Percentiles rank a stretch among this genome's conserved stretches.
Evolutionary conservation across 108 stramenopile genomes (phyloP).

Genomic region (Poteriospumella lacustris): DNA sequence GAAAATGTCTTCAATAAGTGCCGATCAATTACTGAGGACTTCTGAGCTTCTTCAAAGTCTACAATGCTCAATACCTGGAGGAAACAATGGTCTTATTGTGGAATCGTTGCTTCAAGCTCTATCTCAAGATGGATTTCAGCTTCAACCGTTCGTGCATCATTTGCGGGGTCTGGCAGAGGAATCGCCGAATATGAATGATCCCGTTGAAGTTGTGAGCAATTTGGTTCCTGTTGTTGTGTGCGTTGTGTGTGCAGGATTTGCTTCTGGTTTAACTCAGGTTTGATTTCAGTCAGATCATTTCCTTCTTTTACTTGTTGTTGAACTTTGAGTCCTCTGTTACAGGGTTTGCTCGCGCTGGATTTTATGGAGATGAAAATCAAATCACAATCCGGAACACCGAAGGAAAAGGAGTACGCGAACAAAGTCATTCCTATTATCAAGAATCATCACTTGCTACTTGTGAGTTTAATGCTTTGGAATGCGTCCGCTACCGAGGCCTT

Average conservation of each 20-base stretch:
- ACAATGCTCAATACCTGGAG: too few species aligned
- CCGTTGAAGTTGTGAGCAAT: too few species aligned
- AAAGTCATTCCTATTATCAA: conserved; percentile 17
- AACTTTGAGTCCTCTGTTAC: conserved; percentile 19
- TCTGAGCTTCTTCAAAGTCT: too few species aligned
- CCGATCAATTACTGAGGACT: too few species aligned
- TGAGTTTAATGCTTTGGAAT: conserved; percentile 22
- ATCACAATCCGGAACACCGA: neutral
- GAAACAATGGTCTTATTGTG: too few species aligned
- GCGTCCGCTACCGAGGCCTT: conserved; percentile 21
- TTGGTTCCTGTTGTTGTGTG: conserved; percentile 45
- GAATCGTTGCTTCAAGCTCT: too few species aligned
- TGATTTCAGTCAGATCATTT: too few species aligned
- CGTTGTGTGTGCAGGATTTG: conserved; percentile 71
- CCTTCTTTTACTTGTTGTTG: neutral
- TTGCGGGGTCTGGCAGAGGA: neutral
- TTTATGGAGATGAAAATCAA: conserved; percentile 65
- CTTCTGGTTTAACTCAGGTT: conserved; percentile 73
- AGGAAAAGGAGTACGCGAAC: neutral
- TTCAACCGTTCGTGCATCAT: too few species aligned
- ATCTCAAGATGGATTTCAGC: too few species aligned
- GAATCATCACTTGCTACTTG: conserved; percentile 23
- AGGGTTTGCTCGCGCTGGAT: conserved; percentile 81
- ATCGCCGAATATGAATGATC: neutral
- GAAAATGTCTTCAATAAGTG: too few species aligned